Percentiles rank a stretch among this genome's conserved stretches.
Conservation (phyloP, 164 flowering plant species). For the Umbellularia californica region DNA sequence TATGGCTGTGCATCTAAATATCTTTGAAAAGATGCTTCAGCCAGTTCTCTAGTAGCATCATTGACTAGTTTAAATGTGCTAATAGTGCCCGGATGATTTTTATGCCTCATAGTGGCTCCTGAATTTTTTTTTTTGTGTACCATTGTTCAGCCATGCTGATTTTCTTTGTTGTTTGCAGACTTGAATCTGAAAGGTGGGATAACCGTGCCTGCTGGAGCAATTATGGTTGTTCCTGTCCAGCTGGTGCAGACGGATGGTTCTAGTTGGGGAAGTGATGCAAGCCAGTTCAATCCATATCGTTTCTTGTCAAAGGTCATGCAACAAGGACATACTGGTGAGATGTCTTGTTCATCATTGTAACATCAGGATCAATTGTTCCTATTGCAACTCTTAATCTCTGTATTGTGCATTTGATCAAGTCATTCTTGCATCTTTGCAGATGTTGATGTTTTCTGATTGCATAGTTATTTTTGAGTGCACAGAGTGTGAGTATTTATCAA, state of each 20-base stretch:
- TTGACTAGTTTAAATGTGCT: neutral
- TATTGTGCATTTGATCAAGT: neutral
- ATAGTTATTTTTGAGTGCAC: too few species aligned
- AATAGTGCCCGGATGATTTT: neutral
- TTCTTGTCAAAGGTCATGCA: slow-evolving; percentile 31
- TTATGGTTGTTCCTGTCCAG: slow-evolving; percentile 53
- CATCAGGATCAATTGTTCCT: too few species aligned
- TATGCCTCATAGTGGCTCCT: neutral
- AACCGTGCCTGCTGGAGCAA: slow-evolving; percentile 53
- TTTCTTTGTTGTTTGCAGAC: slow-evolving; percentile 26
- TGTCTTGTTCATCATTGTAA: slow-evolving; percentile 10
- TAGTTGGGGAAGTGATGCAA: slow-evolving; percentile 58
- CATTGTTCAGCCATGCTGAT: neutral
- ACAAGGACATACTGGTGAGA: neutral
- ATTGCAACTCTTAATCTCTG: neutral
- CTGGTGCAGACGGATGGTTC: slow-evolving; percentile 55
- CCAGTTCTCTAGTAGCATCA: neutral
- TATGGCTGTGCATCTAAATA: neutral
- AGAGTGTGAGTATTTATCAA: too few species aligned
- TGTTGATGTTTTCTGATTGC: too few species aligned
- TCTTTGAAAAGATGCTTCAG: neutral
- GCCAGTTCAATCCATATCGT: slow-evolving; percentile 54
- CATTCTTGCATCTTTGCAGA: too few species aligned
- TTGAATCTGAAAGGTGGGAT: slow-evolving; percentile 38
- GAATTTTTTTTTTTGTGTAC: neutral